Evolutionary conservation across 768 basidiomycete genomes (phyloP).

Genomic region (Amanita molliuscula): DNA sequence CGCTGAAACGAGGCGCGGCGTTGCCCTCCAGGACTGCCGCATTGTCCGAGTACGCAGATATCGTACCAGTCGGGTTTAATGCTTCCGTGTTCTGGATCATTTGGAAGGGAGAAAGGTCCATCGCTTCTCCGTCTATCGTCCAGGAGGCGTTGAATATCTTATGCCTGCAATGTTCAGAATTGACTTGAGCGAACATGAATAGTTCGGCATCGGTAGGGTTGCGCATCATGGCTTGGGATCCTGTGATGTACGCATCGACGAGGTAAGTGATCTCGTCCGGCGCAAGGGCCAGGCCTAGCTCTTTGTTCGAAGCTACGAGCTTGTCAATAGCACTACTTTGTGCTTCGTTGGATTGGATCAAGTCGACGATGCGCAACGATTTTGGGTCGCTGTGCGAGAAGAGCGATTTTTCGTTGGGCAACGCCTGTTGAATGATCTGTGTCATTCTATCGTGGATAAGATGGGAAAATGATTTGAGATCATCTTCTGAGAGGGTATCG

Average conservation of each 20-base stretch:
- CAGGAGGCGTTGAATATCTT: constrained; percentile 99
- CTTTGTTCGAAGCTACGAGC: constrained; percentile 68
- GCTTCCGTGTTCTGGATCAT: constrained; percentile 98
- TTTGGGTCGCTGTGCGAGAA: constrained; percentile 55
- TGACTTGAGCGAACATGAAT: constrained; percentile 99
- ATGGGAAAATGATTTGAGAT: constrained; percentile 48
- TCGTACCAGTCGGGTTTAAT: constrained; percentile 62
- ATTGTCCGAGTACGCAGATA: constrained; percentile 97
- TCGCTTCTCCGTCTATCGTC: constrained; percentile 66
- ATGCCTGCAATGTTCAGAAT: constrained; percentile 99
- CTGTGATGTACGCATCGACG: constrained; percentile 78
- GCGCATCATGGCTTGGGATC: constrained; percentile 52
- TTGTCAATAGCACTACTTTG: constrained; percentile 42
- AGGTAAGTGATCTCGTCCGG: constrained; percentile 88
- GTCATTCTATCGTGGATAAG: constrained; percentile 97
- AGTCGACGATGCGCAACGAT: constrained; percentile 62
- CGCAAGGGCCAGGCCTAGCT: constrained; percentile 85
- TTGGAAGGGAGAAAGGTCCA: constrained; percentile 74
- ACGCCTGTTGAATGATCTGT: constrained; percentile 51
- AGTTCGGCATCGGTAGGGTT: constrained; percentile 96
- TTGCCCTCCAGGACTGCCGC: constrained; percentile 88
- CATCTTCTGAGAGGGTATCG: constrained; percentile 28
- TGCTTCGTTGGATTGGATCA: constrained; percentile 23
- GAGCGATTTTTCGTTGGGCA: constrained; percentile 47
- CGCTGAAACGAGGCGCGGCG: constrained; percentile 63